Evolutionary conservation across 345 rosid genomes (phyloP).

Genomic region (Citrus trifoliata): DNA sequence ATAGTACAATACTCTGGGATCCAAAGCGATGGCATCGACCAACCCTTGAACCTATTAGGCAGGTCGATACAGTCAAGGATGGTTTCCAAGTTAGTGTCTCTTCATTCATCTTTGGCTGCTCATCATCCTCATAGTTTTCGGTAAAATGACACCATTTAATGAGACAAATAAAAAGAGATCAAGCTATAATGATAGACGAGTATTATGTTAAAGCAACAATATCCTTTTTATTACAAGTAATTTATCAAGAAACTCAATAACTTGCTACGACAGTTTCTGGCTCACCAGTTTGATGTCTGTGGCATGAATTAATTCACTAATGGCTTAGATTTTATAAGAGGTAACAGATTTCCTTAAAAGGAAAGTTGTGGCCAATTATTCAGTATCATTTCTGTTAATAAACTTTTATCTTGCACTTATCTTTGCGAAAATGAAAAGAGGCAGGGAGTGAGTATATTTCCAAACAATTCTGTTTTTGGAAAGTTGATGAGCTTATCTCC

Average conservation of each 20-base stretch:
- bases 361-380: background rate
- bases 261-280: background rate
- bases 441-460: background rate
- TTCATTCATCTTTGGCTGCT: background rate
- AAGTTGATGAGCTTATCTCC: background rate
- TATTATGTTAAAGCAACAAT: background rate
- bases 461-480: background rate
- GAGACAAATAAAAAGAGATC: background rate
- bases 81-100: constrained; percentile 41
- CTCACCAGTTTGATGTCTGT: background rate
- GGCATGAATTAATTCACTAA: no score
- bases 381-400: background rate
- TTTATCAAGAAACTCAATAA: background rate
- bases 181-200: background rate
- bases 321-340: background rate
- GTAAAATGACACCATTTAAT: background rate
- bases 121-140: background rate
- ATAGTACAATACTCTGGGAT: constrained; percentile 68
- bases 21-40: constrained; percentile 61
- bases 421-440: background rate
- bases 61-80: constrained; percentile 39
- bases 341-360: background rate
- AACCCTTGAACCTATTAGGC: constrained; percentile 50
- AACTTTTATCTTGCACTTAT: background rate
- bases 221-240: background rate